Conservation (phyloP, 2,329 filamentous ascomycete genomes). For the Diaporthe amygdali region DNA sequence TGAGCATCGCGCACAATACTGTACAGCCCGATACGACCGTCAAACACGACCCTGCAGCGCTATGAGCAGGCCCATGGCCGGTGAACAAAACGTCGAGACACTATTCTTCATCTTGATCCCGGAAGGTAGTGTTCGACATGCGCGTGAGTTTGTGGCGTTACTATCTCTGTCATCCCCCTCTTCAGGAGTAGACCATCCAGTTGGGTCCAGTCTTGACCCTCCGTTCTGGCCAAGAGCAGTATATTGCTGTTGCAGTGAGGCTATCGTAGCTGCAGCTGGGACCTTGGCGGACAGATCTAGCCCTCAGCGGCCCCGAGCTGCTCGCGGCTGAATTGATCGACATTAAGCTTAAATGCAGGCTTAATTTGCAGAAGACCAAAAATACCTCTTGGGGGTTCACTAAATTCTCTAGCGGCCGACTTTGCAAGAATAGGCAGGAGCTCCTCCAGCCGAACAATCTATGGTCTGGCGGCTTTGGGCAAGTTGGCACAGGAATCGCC, state of each 20-base stretch:
- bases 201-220: not conserved
- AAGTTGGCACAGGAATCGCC: not conserved
- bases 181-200: not conserved
- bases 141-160: not conserved
- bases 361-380: slow-evolving; percentile 1
- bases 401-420: not conserved
- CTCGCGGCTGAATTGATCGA: slow-evolving; percentile 14
- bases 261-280: slow-evolving; percentile 13
- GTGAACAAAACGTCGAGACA: not conserved
- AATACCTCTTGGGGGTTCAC: not conserved
- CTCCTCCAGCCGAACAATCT: not conserved
- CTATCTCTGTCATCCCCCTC: not conserved
- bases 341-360: slow-evolving; percentile 17
- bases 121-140: not conserved
- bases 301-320: not conserved
- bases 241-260: slow-evolving; percentile 12
- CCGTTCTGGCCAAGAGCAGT: not conserved
- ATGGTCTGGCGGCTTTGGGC: not conserved
- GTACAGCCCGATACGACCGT: not conserved
- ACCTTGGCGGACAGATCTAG: slow-evolving; percentile 9
- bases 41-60: not conserved
- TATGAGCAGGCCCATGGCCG: not conserved
- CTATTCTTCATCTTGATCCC: slow-evolving; percentile 1
- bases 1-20: not conserved
- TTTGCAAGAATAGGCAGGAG: not conserved